Conservation (phyloP, 2,329 filamentous ascomycete genomes). For the Trichothecium roseum region DNA sequence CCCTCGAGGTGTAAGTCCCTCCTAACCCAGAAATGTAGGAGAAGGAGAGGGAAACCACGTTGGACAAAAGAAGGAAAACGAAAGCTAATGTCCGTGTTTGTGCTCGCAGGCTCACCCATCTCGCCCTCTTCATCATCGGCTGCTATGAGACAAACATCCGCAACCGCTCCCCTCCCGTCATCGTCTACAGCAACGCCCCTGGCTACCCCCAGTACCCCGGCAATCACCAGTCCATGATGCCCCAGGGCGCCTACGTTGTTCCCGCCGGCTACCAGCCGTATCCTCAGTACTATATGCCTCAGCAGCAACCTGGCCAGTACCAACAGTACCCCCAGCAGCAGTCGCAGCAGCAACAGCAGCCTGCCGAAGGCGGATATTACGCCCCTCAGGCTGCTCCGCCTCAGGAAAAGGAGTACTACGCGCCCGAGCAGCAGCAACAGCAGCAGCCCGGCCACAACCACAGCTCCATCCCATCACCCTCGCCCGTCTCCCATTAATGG, state of each 20-base stretch:
- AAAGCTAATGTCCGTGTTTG: too few species aligned
- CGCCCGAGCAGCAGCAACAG: too few species aligned
- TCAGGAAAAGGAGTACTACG: not conserved
- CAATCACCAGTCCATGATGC: slow-evolving; percentile 1
- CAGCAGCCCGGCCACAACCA: too few species aligned
- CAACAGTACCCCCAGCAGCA: not conserved
- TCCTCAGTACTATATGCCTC: not conserved
- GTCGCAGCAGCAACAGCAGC: not conserved
- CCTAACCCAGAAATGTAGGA: not conserved
- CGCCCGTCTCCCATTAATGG: too few species aligned
- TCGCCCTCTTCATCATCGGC: slow-evolving; percentile 12
- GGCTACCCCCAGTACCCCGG: not conserved
- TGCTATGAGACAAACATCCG: slow-evolving; percentile 11
- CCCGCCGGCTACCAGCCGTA: slow-evolving; percentile 2
- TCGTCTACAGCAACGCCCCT: slow-evolving; percentile 8
- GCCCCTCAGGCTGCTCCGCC: slow-evolving; percentile 1
- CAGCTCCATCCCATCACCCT: too few species aligned
- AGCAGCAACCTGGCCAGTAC: not conserved
- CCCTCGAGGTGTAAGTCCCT: slow-evolving; percentile 4
- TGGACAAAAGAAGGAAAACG: too few species aligned
- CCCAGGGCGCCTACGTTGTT: slow-evolving; percentile 1
- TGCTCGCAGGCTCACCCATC: slow-evolving; percentile 7
- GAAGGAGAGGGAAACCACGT: not conserved
- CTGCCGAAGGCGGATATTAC: not conserved
- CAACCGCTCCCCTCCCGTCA: slow-evolving; percentile 6